These are phyloP conservation scores for Jatropha curcas DNA, from an alignment of 345 rosid genomes.

Conservation along the genomic window DNA sequence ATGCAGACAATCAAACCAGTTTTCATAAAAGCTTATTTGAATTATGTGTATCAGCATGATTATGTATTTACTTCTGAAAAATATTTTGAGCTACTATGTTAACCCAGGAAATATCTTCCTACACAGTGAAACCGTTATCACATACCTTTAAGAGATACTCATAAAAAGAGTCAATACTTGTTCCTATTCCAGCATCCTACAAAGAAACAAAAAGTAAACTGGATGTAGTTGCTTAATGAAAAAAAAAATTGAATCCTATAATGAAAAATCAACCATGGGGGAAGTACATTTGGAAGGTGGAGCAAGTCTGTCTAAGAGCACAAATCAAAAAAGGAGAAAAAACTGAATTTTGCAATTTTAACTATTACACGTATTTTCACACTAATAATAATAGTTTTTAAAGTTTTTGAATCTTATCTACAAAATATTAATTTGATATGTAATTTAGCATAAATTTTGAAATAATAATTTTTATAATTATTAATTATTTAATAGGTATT, in stretches of 20 bases:
- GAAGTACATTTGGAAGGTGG: neutral
- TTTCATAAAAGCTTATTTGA: neutral
- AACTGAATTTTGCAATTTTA: too few relatives aligned
- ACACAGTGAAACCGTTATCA: neutral
- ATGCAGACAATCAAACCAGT: neutral
- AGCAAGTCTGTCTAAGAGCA: neutral
- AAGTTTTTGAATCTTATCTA: too few relatives aligned
- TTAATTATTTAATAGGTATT: too few relatives aligned
- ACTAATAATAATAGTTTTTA: too few relatives aligned
- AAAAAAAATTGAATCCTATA: neutral
- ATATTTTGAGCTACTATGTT: neutral
- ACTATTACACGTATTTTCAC: too few relatives aligned
- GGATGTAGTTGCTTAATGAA: slow-evolving; percentile 2
- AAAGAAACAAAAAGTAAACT: slow-evolving; percentile 31
- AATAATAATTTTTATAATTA: too few relatives aligned
- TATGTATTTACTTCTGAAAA: neutral
- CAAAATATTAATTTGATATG: too few relatives aligned
- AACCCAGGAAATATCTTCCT: neutral
- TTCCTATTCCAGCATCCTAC: slow-evolving; percentile 99
- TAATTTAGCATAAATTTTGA: too few relatives aligned
- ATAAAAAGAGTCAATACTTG: slow-evolving; percentile 97
- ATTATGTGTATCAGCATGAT: too few relatives aligned
- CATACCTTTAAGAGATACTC: slow-evolving; percentile 92
- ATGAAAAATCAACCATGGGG: slow-evolving; percentile 1
- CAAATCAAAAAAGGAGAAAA: slow-evolving; percentile 11